Conservation (phyloP, 164 flowering plant species). For the grape (Vitis vinifera) region ASM3070453v1 NC_081821.1:11768501-11769000, state of each 20-base stretch:
- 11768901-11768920: constrained; percentile 44
- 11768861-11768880: constrained; percentile 38
- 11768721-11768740: constrained; percentile 14
- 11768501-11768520: constrained; percentile 10
- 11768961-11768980: constrained; percentile 9
- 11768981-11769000: constrained; percentile 22
- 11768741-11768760: constrained; percentile 16
- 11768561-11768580: constrained; percentile 39
- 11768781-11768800: background rate
- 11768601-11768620: constrained; percentile 24
- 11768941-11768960: constrained; percentile 33
- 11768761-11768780: constrained; percentile 38
- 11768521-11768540: constrained; percentile 20
- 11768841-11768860: constrained; percentile 15
- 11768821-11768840: too few relatives aligned
- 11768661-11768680: constrained; percentile 6
- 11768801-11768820: too few relatives aligned
- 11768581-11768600: constrained; percentile 13
- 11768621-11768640: constrained; percentile 27
- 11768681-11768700: constrained; percentile 34
- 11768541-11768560: constrained; percentile 43
- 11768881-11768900: constrained; percentile 25
- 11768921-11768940: constrained; percentile 21
- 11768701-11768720: constrained; percentile 32
- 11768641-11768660: constrained; percentile 32